A percentile compares a stretch with the other conserved stretches of the same genome.
Conservation (phyloP, 208 protist genomes). For the Crithidia brevicula region DNA sequence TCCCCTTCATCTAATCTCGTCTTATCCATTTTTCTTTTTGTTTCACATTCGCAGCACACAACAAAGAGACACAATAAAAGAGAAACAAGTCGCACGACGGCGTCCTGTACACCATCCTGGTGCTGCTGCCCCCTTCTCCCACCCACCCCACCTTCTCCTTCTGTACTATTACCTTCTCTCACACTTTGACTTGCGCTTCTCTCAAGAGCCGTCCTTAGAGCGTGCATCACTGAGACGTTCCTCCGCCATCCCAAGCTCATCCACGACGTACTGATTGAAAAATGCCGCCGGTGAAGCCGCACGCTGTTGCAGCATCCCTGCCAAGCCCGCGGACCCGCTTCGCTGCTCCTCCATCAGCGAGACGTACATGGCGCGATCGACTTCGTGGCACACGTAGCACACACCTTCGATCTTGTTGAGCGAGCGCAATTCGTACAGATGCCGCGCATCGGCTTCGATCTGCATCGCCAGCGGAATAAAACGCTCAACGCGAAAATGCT, state of each 20-base stretch:
- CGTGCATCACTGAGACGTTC: constrained; percentile 60
- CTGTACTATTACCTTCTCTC: too few species aligned
- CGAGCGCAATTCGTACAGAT: constrained; percentile 74
- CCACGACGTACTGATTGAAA: constrained; percentile 86
- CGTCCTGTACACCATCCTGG: too few species aligned
- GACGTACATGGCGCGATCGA: constrained; percentile 70
- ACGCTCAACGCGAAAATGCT: constrained; percentile 86
- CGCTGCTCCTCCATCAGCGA: constrained; percentile 61
- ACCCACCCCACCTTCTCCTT: too few species aligned
- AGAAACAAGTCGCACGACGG: too few species aligned
- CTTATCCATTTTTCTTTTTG: too few species aligned
- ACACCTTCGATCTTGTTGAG: constrained; percentile 85
- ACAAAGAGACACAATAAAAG: too few species aligned
- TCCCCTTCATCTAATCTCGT: too few species aligned
- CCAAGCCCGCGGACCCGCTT: constrained; percentile 19
- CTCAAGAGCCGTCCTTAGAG: constrained; percentile 49
- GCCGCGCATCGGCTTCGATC: constrained; percentile 86
- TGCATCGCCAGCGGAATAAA: constrained; percentile 91
- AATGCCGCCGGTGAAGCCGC: constrained; percentile 34
- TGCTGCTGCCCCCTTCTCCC: too few species aligned
- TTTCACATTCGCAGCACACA: too few species aligned
- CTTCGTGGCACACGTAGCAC: constrained; percentile 78
- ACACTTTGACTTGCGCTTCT: background rate
- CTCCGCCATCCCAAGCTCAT: constrained; percentile 81
- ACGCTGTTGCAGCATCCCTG: constrained; percentile 8